Evolutionary conservation across 1,284 basidiomycete species (phyloP), one percentile per base, ranked within the genome.

Genomic region (Papiliotrema nemorosa): DNA sequence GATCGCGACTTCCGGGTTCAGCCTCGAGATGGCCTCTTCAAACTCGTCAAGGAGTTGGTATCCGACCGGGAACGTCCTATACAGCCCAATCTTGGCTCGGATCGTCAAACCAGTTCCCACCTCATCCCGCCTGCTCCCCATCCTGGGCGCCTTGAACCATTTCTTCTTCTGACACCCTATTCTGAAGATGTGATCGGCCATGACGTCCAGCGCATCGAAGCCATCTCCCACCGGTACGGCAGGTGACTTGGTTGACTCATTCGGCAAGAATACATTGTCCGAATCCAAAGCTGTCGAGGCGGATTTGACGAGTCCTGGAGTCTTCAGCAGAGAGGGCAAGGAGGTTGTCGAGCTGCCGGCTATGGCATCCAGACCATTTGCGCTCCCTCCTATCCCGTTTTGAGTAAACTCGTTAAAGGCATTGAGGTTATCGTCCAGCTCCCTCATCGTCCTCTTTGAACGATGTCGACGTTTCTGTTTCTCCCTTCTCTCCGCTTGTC

Each of bases 171-270:
- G 58, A 12, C 55, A 55, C 25, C 67, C 69, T 22, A 63, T 62
- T 24, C 64, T 55, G 59, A 66, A 68, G 47, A 69, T 65, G 36
- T 68, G 61, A 47, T 71, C 69, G 18, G 67, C 69, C 63, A 69
- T 68, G 40, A 71, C 60, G 43, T 69, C 67, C 25, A 69, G 45
- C n/a, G 67, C 66, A 44, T 70, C 67, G 38, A 58, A 66, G 0
- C 67, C 65, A 29, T 67, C 64, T 22, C 67, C 64, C 7, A 66
- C 52, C 10, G 59, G 56, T 0, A 69, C 64, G 3, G 60, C 63
- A 34, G 43, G 37, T 5, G 53, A 49, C 2, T 34, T 29, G 16
- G 55, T 49, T n/a, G 50, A 31, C 3, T 54, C 53, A 5, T 52
- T 22, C 36, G 26, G 35, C 2, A 36, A 42, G 26, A 18, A 49